Conservation (phyloP, 202 grass and related monocot species). For the Digitaria exilis region DNA sequence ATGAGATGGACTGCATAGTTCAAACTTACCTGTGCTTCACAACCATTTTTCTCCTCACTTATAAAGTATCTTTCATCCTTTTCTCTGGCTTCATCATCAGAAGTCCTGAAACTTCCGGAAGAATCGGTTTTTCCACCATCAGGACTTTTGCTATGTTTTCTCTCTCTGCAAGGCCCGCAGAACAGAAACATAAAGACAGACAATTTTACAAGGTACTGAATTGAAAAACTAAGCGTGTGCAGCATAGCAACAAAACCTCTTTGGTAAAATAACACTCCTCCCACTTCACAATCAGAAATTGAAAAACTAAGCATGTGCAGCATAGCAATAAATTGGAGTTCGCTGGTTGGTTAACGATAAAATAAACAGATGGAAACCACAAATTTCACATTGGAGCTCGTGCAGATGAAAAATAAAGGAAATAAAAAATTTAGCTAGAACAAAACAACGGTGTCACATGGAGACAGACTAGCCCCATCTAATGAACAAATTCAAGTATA, state of each 20-base stretch:
- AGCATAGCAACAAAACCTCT: constrained; percentile 7
- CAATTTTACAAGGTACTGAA: constrained; percentile 14
- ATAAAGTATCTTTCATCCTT: constrained; percentile 42
- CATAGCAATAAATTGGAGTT: background rate
- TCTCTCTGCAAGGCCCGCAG: constrained; percentile 46
- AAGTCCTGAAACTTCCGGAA: constrained; percentile 58
- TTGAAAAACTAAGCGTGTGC: constrained; percentile 27
- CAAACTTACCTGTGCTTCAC: constrained; percentile 68
- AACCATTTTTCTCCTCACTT: constrained; percentile 60
- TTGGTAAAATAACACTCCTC: too few species aligned
- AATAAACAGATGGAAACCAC: background rate
- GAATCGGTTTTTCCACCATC: constrained; percentile 55
- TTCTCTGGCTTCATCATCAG: constrained; percentile 57
- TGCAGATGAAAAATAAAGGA: background rate
- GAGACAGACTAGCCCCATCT: constrained; percentile 8
- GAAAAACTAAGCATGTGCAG: constrained; percentile 24
- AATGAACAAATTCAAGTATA: constrained; percentile 18
- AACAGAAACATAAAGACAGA: constrained; percentile 29
- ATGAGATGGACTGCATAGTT: constrained; percentile 17
- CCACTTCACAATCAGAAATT: too few species aligned
- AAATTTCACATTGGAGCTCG: background rate
- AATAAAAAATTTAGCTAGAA: background rate
- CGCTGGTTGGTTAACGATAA: background rate
- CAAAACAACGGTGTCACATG: background rate
- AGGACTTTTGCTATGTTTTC: constrained; percentile 59